Base-by-base conservation (phyloP, 1,284 basidiomycete genomes). In the Trametes hirsuta region DNA sequence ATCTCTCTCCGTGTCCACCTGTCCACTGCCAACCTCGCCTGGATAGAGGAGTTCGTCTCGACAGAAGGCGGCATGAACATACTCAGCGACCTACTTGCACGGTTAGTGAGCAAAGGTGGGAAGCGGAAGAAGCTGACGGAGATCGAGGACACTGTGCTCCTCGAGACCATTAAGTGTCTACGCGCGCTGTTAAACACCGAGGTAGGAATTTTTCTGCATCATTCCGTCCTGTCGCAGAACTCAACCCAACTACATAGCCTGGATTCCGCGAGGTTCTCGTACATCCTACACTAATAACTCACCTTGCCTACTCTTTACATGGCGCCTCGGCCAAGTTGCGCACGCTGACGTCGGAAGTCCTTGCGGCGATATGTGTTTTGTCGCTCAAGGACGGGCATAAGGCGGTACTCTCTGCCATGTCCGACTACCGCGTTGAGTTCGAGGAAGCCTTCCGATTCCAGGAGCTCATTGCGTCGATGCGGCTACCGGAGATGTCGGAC, bases 1-100 rank as follows among this genome's bases (percentile, higher is more conserved):
- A 90, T 95, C 44, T 87, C 89, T 1, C 77, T 97, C n/a, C 86
- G 94, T 2, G 90, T 95, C 0, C 90, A 94, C 68, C 77, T 97
- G 1, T 92, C 93, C 4, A 95, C 93, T 0, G 91, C 90, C 0
- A 89, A 88, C 59, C 66, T 95, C 15, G 77, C 81, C 0, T 96
- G 93, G 87, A 87, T 95, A 47, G 80, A 89, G 64, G 85, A 87
- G 41, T 97, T 97, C 68, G 79, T 95, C 2, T 73, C 74, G 1
- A 74, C 77, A 0, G 84, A 85, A 65, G 80, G 84, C 41, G 95
- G 95, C 0, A 76, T 96, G 58, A 84, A 86, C 47, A 81, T 78
- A 1, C 73, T 95, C 2, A 84, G 83, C 18, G 74, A 71, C 9
- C 67, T 91, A 12, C 75, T 95, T 22, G 78, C 81, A 21, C 72